Percentiles rank a stretch among this genome's conserved stretches.
phyloP scores from a whole-genome alignment of 345 rosid genomes.

The Pistacia vera region DNA sequence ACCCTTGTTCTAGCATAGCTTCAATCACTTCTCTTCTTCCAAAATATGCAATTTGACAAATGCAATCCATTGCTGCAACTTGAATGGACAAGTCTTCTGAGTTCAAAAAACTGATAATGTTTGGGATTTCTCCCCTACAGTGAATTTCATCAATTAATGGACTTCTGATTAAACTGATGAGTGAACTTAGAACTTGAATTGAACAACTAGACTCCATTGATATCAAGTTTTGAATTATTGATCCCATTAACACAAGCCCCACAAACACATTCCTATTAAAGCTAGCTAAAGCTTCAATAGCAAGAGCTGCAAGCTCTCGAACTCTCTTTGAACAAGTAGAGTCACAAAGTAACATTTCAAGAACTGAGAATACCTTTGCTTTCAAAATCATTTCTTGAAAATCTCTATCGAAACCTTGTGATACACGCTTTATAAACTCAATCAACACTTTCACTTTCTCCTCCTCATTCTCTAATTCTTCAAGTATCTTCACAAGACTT shows the following conservation, averaged over 20 bases:
- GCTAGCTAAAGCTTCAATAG: constrained; percentile 39
- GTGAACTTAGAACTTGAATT: constrained; percentile 38
- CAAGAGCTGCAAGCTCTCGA: constrained; percentile 35
- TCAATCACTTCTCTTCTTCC: constrained; percentile 59
- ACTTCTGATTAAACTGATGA: constrained; percentile 39
- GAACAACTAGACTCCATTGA: constrained; percentile 43
- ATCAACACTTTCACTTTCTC: constrained; percentile 40
- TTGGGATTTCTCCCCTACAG: constrained; percentile 38
- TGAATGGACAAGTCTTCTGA: constrained; percentile 25
- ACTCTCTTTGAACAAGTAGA: constrained; percentile 24
- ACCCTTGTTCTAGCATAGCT: constrained; percentile 38
- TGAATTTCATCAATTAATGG: constrained; percentile 61
- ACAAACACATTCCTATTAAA: constrained; percentile 65
- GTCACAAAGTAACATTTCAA: constrained; percentile 43
- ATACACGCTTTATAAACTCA: constrained; percentile 41
- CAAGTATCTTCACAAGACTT: constrained; percentile 32
- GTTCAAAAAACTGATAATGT: constrained; percentile 35
- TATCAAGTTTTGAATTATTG: constrained; percentile 38
- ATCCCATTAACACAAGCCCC: constrained; percentile 63
- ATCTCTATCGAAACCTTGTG: constrained; percentile 47
- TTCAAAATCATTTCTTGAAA: constrained; percentile 53
- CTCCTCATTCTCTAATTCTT: constrained; percentile 25
- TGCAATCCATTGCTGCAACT: constrained; percentile 38
- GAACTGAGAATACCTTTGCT: constrained; percentile 43
- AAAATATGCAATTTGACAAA: constrained; percentile 46